Conservation (phyloP, 495 filamentous ascomycete species). For the Penicillium egyptiacum region DNA sequence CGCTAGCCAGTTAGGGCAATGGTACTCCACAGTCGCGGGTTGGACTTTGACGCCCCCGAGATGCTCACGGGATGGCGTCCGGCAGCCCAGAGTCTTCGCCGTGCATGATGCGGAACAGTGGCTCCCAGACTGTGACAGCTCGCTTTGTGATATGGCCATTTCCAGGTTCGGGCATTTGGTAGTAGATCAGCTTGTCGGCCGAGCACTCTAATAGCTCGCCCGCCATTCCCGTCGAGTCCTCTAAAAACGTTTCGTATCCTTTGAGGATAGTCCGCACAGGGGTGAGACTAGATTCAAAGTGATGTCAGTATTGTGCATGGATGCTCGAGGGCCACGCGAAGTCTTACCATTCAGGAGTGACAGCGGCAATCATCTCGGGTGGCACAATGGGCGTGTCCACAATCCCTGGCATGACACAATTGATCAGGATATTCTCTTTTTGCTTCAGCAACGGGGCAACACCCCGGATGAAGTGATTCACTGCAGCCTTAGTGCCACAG, state of each 20-base stretch:
- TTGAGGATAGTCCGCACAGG: slow-evolving; percentile 28
- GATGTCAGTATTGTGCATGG: slow-evolving; percentile 5
- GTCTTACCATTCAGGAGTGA: slow-evolving; percentile 30
- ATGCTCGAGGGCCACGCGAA: not conserved
- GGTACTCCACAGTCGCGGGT: not conserved
- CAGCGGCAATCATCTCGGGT: slow-evolving; percentile 28
- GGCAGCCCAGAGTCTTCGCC: slow-evolving; percentile 27
- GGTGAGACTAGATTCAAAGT: slow-evolving; percentile 19
- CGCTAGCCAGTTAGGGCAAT: slow-evolving; percentile 2
- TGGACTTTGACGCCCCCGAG: not conserved
- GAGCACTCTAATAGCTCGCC: slow-evolving; percentile 33
- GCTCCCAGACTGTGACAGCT: slow-evolving; percentile 34
- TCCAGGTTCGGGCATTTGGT: slow-evolving; percentile 21
- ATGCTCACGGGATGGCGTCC: slow-evolving; percentile 26
- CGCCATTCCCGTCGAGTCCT: slow-evolving; percentile 30
- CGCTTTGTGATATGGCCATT: slow-evolving; percentile 31
- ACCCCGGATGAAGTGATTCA: slow-evolving; percentile 31
- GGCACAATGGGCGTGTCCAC: slow-evolving; percentile 32
- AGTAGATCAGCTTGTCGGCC: slow-evolving; percentile 27
- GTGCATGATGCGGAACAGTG: slow-evolving; percentile 31
- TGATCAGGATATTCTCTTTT: slow-evolving; percentile 33
- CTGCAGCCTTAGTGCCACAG: slow-evolving; percentile 31
- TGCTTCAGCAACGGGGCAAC: slow-evolving; percentile 29
- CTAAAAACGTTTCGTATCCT: slow-evolving; percentile 27
- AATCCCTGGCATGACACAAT: slow-evolving; percentile 33